Evolutionary conservation across 306 rosid genomes (phyloP).

Genomic region (Mimosa bimucronata): DNA sequence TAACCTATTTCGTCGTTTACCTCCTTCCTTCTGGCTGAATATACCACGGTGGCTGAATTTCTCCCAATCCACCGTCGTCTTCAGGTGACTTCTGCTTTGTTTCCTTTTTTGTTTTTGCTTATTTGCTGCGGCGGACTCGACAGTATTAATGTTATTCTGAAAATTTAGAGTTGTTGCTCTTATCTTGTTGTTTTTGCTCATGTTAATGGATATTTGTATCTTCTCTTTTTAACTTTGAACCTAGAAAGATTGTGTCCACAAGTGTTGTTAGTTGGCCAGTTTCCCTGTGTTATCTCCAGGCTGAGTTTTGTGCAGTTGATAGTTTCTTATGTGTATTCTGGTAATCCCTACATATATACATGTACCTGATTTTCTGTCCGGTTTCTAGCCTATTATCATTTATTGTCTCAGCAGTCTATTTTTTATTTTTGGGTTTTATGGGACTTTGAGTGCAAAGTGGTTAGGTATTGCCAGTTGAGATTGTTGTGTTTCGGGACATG

Average conservation of each 20-base stretch:
- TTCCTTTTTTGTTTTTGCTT: not conserved
- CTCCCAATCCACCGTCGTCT: not conserved
- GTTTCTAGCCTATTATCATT: not conserved
- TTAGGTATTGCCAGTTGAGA: conserved; percentile 21
- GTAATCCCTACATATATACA: not conserved
- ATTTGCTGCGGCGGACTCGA: not conserved
- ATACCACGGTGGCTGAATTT: not conserved
- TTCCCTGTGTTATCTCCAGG: not conserved
- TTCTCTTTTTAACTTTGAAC: not conserved
- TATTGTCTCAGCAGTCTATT: not conserved
- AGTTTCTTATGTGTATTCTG: not conserved
- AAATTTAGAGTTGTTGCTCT: not conserved
- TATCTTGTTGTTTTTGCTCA: not conserved
- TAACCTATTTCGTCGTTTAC: not conserved
- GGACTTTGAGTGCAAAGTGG: not conserved
- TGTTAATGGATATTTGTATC: not conserved
- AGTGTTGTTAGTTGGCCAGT: not conserved
- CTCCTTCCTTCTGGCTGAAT: not conserved
- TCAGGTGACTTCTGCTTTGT: not conserved
- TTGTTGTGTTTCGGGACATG: not conserved
- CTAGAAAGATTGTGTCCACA: not conserved
- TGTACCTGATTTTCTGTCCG: not conserved
- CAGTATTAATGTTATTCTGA: not conserved
- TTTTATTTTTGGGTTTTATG: not conserved
- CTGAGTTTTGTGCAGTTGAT: not conserved